Evolutionary conservation across 2,329 filamentous ascomycete genomes (phyloP).

Genomic region (Ophidiomyces ophidiicola): DNA sequence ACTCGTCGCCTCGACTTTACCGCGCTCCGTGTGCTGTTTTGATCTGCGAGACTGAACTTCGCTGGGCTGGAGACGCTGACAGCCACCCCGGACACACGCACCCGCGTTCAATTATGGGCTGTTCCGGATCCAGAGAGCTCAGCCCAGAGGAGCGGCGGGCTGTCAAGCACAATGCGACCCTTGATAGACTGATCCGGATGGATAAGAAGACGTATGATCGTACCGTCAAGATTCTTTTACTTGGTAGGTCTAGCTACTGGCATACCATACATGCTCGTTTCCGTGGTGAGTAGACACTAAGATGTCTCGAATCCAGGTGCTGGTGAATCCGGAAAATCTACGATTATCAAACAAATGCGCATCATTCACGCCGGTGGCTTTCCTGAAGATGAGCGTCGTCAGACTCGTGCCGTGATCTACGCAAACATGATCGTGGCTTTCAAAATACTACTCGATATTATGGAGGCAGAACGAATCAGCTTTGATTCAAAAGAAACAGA

Average conservation of each 20-base stretch:
- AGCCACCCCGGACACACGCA: not conserved
- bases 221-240: conserved; percentile 84
- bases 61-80: conserved; percentile 1
- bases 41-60: too few relatives aligned
- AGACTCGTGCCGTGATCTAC: conserved; percentile 92
- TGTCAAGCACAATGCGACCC: conserved; percentile 45
- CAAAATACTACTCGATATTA: conserved; percentile 78
- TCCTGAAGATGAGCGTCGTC: conserved; percentile 73
- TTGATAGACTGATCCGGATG: conserved; percentile 71
- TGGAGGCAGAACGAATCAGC: conserved; percentile 68
- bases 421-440: conserved; percentile 89
- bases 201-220: conserved; percentile 78
- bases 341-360: conserved; percentile 97
- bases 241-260: conserved; percentile 50
- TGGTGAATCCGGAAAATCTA: conserved; percentile 91
- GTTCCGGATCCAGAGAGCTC: conserved; percentile 32
- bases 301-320: conserved; percentile 50
- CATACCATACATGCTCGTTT: not conserved
- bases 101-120: conserved; percentile 28
- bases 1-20: too few relatives aligned
- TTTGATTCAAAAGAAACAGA: conserved; percentile 71
- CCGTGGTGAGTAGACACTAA: conserved; percentile 1
- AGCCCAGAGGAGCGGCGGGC: conserved; percentile 33
- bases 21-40: too few relatives aligned
- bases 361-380: conserved; percentile 93